Conservation (phyloP, 495 filamentous ascomycete genomes). For the Trichoderma asperelloides region DNA sequence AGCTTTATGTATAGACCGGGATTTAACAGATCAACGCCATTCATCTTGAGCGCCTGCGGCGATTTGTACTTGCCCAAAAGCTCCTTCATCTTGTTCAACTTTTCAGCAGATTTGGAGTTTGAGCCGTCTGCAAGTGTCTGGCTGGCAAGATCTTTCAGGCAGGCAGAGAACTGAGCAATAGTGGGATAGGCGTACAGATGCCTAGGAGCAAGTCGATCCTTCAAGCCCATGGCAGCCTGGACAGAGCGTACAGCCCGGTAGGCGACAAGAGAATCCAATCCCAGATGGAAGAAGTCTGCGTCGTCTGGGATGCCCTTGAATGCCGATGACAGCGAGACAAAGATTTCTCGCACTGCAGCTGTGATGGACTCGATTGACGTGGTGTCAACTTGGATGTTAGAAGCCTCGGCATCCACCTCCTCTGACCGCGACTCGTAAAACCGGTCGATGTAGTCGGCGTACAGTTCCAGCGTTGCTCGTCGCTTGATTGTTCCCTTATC, state of each 20-base stretch:
- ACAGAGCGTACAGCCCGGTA: constrained; percentile 19
- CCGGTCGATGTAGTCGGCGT: constrained; percentile 29
- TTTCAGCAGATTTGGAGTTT: too few species aligned
- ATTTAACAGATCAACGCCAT: constrained; percentile 21
- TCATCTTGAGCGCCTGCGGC: constrained; percentile 19
- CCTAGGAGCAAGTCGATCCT: constrained; percentile 20
- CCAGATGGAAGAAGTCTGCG: constrained; percentile 20
- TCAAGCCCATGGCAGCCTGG: constrained; percentile 16
- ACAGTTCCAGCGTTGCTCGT: constrained; percentile 23
- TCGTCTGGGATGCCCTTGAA: constrained; percentile 16
- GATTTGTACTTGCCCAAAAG: constrained; percentile 14
- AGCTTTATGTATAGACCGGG: constrained; percentile 18
- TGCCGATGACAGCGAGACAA: constrained; percentile 16
- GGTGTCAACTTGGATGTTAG: constrained; percentile 13
- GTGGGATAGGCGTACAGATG: constrained; percentile 24
- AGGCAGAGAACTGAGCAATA: constrained; percentile 17
- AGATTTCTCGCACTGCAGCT: constrained; percentile 12
- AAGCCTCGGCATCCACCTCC: constrained; percentile 9
- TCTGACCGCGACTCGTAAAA: constrained; percentile 17
- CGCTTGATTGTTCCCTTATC: constrained; percentile 37
- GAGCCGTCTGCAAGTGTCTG: neutral
- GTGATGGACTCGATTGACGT: constrained; percentile 17
- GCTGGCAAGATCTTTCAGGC: neutral
- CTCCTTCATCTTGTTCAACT: too few species aligned
- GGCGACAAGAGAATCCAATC: constrained; percentile 23